phyloP scores from a whole-genome alignment of 2,329 filamentous ascomycete genomes.

The Chaetomium strumarium region DNA sequence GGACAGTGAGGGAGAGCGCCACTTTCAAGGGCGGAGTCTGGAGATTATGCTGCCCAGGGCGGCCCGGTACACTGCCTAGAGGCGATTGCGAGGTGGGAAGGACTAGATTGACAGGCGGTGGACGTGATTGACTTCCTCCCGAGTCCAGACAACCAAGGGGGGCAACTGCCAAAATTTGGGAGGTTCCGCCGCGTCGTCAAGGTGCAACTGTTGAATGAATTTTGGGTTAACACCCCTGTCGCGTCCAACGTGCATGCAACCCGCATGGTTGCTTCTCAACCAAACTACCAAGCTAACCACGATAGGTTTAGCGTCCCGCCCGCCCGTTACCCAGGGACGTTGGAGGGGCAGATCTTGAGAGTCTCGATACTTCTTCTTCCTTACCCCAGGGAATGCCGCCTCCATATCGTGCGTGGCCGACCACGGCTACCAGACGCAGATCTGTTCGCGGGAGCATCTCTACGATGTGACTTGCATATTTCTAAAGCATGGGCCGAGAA shows the following conservation, averaged over 20 bases:
- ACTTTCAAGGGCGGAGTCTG: too few species aligned
- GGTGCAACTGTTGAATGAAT: slow-evolving; percentile 27
- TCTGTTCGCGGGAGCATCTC: too few species aligned
- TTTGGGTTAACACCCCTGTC: slow-evolving; percentile 18
- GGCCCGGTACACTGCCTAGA: background rate
- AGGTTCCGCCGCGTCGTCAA: slow-evolving; percentile 17
- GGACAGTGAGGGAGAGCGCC: too few species aligned
- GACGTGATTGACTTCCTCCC: background rate
- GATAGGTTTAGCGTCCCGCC: slow-evolving; percentile 14
- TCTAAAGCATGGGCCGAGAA: too few species aligned
- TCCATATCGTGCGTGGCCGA: too few species aligned
- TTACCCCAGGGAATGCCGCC: too few species aligned
- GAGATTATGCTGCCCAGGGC: too few species aligned
- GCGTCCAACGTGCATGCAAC: slow-evolving; percentile 7
- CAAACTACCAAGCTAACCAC: slow-evolving; percentile 22
- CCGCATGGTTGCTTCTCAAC: slow-evolving; percentile 24
- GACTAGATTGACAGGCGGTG: slow-evolving; percentile 10
- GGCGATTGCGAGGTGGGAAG: background rate
- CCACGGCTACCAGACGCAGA: too few species aligned
- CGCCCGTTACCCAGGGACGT: slow-evolving; percentile 17
- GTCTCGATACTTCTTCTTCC: slow-evolving; percentile 16
- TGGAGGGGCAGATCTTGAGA: slow-evolving; percentile 9
- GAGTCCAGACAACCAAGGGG: background rate
- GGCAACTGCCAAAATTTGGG: slow-evolving; percentile 18
- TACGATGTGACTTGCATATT: too few species aligned